Evolutionary conservation across 169 alveolate genomes (phyloP), one percentile per base, ranked within the genome.

Genomic region (Plasmodium chabaudi): DNA sequence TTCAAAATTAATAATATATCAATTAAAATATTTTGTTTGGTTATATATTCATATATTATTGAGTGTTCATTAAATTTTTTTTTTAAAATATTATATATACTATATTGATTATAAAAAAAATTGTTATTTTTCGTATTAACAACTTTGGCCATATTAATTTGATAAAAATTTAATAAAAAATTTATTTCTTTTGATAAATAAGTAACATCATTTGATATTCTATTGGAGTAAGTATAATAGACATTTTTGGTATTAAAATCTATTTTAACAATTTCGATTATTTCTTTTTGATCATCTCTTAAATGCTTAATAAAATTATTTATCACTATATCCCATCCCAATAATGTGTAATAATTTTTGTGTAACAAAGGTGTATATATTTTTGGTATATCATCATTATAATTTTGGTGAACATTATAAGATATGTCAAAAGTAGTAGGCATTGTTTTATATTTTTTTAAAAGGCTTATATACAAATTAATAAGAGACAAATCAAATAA

Each of bases 261-360:
- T 21, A 82, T 19, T 4, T 53, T 19, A 15, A 60, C 74, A 42
- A 82, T 13, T 53, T 67, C 72, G 19, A 67, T 17, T 10, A 15
- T 55, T 34, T 57, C 72, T 56, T 25, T 44, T 47, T 53, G 53
- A 17, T 55, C 39, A 13, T 65, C 42, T 17, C 5, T 46, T 65
- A 65, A 15, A 25, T 51, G 42, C 17, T 82, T 65, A 19, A 82
- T 34, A 70, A 67, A 67, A 1, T 34, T 13, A 9, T 67, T 82
- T 3, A 67, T 10, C 39, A 82, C 6, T 55, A 82, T 82, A 42
- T 55, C 55, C 90, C 90, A 82, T 17, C 84, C 90, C 56, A 82
- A 82, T 27, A 82, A 27, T 9, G 90, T 67, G 82, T 82, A 82
- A 55, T 82, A 82, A 3, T 55, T 82, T 49, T 82, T 82, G 23